A percentile compares a stretch with the other conserved stretches of the same genome.
These are phyloP conservation scores for Coprinellus aureogranulatus DNA, from an alignment of 768 basidiomycete species.

Conservation along the genomic window DNA sequence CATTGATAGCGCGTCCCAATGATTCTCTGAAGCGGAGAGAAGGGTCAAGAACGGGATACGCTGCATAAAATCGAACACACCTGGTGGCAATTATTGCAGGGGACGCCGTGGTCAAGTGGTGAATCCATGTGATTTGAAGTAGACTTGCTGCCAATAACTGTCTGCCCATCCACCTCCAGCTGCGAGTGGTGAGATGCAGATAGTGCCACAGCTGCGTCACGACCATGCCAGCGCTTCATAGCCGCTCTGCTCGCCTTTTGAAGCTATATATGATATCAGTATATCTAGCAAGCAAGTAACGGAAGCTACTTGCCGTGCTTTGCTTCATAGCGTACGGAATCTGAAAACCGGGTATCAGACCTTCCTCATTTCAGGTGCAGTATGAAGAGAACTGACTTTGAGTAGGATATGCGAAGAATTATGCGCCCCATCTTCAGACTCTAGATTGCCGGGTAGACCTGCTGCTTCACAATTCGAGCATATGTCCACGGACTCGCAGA, in stretches of 20 bases:
- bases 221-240: constrained; percentile 69
- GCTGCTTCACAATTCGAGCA: constrained; percentile 86
- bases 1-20: constrained; percentile 85
- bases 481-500: constrained; percentile 82
- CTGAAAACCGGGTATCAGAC: constrained; percentile 35
- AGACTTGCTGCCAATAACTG: constrained; percentile 54
- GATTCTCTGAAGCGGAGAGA: constrained; percentile 53
- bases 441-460: constrained; percentile 79
- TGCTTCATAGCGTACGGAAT: constrained; percentile 82
- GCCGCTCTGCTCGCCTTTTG: constrained; percentile 75
- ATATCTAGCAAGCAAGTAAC: background rate
- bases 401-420: constrained; percentile 89
- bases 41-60: no score
- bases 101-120: constrained; percentile 53
- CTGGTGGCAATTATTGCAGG: constrained; percentile 60
- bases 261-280: constrained; percentile 28
- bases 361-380: no score
- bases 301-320: constrained; percentile 49
- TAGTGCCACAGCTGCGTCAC: constrained; percentile 65
- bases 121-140: constrained; percentile 32
- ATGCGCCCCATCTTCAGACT: constrained; percentile 75
- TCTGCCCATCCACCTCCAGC: constrained; percentile 61
- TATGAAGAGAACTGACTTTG: constrained; percentile 56
- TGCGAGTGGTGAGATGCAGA: constrained; percentile 42
- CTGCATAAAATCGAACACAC: no score